Percentiles rank a stretch among this genome's conserved stretches.
Evolutionary conservation across 75 land plant genomes (phyloP).

Genomic region (Chamaecyparis obtusa): DNA sequence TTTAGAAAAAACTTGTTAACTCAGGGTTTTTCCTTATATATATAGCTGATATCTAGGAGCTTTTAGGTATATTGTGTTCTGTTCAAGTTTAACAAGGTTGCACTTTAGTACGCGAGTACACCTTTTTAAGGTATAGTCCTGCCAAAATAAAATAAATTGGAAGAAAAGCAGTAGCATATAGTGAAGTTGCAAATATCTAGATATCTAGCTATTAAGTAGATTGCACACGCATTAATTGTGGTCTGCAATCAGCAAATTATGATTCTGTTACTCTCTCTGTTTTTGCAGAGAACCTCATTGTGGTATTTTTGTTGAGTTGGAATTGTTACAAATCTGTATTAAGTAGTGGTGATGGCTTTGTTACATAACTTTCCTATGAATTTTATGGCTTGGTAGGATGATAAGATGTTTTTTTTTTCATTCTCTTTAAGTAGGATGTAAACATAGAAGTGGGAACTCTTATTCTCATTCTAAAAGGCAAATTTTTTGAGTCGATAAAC

Average conservation of each 20-base stretch:
- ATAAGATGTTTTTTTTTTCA: background rate
- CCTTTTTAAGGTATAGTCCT: background rate
- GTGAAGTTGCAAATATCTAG: background rate
- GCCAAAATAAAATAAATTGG: background rate
- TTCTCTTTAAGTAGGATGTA: background rate
- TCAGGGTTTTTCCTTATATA: background rate
- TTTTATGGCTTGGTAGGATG: background rate
- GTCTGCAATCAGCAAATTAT: background rate
- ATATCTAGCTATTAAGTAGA: background rate
- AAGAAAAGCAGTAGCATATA: background rate
- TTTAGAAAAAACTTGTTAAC: background rate
- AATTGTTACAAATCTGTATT: background rate
- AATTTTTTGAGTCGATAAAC: background rate
- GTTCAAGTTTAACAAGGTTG: background rate
- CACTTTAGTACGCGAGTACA: background rate
- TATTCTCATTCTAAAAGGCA: background rate
- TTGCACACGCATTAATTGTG: background rate
- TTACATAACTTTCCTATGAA: background rate
- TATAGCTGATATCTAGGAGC: background rate
- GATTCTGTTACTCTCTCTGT: background rate
- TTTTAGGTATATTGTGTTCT: no score
- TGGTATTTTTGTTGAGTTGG: background rate
- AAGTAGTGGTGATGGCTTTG: background rate
- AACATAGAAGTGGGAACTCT: background rate
- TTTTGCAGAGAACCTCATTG: background rate